A percentile compares a stretch with the other conserved stretches of the same genome.
Evolutionary conservation across 805 yeast genomes (phyloP).

Genomic region (Geotrichum ghanense): DNA sequence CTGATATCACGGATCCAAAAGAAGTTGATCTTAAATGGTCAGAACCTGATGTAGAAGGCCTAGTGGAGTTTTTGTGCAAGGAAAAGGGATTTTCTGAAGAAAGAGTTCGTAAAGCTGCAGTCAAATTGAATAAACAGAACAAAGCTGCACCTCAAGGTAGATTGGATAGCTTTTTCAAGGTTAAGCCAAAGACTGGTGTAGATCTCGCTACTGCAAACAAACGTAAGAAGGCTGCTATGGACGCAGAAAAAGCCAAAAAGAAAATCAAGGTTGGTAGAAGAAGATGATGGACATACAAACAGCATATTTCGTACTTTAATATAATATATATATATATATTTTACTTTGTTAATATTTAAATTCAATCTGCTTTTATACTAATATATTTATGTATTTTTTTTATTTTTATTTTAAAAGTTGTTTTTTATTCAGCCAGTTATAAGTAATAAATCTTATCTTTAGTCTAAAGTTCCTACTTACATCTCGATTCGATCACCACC

Average conservation of each 20-base stretch:
- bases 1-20: slow-evolving; percentile 59
- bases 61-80: slow-evolving; percentile 69
- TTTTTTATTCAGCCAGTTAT: too few species aligned
- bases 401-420: neutral
- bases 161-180: slow-evolving; percentile 82
- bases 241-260: slow-evolving; percentile 10
- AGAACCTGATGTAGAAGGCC: slow-evolving; percentile 78
- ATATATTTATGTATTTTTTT: neutral
- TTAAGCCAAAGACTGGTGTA: slow-evolving; percentile 14
- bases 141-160: slow-evolving; percentile 85
- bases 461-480: too few species aligned
- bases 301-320: neutral
- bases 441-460: too few species aligned
- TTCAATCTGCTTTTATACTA: neutral
- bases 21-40: slow-evolving; percentile 71
- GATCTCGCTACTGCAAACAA: slow-evolving; percentile 9
- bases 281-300: neutral
- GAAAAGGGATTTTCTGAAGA: slow-evolving; percentile 92
- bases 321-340: neutral
- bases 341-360: neutral
- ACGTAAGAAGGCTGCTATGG: slow-evolving; percentile 11
- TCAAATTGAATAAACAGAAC: slow-evolving; percentile 69
- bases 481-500: too few species aligned
- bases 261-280: slow-evolving; percentile 3
- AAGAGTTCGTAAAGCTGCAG: slow-evolving; percentile 78